phyloP scores from a whole-genome alignment of 371 early-diverging fungal species.

The Mucor velutinosus region DNA sequence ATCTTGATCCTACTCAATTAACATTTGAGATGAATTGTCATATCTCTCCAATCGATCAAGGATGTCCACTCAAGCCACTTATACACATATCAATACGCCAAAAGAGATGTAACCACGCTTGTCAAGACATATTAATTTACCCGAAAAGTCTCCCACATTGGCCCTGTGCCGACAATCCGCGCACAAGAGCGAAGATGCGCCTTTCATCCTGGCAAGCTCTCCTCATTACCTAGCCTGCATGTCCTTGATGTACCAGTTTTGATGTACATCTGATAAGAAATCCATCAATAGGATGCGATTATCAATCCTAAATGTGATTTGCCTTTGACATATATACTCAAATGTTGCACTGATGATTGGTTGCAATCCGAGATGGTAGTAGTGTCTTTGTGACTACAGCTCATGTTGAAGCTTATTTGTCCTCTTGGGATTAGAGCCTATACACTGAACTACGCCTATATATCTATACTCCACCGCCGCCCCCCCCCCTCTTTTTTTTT shows the following conservation, averaged over 20 bases:
- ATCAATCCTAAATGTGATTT: too few relatives aligned
- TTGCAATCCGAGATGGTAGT: neutral
- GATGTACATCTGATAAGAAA: neutral
- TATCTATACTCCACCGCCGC: neutral
- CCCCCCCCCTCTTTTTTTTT: neutral
- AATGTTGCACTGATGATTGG: constrained; percentile 4
- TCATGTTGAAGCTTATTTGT: neutral
- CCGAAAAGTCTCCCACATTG: neutral
- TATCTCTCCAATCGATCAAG: too few relatives aligned
- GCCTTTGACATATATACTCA: neutral
- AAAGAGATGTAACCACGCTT: neutral
- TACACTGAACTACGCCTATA: neutral
- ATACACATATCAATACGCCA: too few relatives aligned
- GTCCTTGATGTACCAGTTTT: neutral
- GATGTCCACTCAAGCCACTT: too few relatives aligned
- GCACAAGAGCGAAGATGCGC: neutral
- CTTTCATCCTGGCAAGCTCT: neutral
- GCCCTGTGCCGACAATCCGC: neutral
- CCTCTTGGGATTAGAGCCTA: neutral
- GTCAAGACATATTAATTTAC: neutral
- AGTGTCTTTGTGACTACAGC: neutral
- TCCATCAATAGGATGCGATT: neutral
- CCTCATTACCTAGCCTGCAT: neutral
- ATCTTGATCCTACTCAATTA: too few relatives aligned
- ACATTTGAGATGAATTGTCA: too few relatives aligned